Conservation (phyloP, 176 grass and related monocot genomes). For the Neostapfia colusana region DNA sequence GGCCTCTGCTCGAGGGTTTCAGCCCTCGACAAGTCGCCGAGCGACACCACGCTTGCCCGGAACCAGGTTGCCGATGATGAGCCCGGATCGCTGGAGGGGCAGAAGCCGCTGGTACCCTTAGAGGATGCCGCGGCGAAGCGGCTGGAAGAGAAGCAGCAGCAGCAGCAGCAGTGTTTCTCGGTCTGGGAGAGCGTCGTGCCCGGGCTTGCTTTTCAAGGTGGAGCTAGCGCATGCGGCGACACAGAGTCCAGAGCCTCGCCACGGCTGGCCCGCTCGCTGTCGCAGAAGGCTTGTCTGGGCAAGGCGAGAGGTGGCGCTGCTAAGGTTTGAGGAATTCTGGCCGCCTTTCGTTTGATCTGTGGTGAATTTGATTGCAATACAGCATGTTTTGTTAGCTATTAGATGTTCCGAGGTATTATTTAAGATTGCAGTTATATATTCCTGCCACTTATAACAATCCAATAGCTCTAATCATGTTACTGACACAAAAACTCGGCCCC, state of each 20-base stretch:
- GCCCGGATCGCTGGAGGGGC: slow-evolving; percentile 22
- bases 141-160: slow-evolving; percentile 48
- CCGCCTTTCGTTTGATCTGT: slow-evolving; percentile 18
- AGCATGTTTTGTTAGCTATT: not conserved
- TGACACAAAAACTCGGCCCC: not conserved
- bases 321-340: slow-evolving; percentile 52
- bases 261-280: slow-evolving; percentile 55
- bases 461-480: not conserved
- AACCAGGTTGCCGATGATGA: slow-evolving; percentile 50
- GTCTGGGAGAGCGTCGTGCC: slow-evolving; percentile 44
- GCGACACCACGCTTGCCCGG: slow-evolving; percentile 58
- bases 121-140: slow-evolving; percentile 43
- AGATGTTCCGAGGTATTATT: slow-evolving; percentile 18
- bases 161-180: slow-evolving; percentile 46
- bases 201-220: slow-evolving; percentile 33
- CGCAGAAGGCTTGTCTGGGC: slow-evolving; percentile 60
- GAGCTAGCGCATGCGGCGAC: slow-evolving; percentile 3
- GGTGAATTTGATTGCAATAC: not conserved
- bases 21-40: slow-evolving; percentile 87
- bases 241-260: slow-evolving; percentile 39
- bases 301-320: slow-evolving; percentile 54
- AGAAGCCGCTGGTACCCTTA: slow-evolving; percentile 15
- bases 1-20: slow-evolving; percentile 82
- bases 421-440: slow-evolving; percentile 17
- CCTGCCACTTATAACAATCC: not conserved